Conservation (phyloP, 225 moss, liverwort and hornwort genomes). For the Polytrichum formosum region DNA sequence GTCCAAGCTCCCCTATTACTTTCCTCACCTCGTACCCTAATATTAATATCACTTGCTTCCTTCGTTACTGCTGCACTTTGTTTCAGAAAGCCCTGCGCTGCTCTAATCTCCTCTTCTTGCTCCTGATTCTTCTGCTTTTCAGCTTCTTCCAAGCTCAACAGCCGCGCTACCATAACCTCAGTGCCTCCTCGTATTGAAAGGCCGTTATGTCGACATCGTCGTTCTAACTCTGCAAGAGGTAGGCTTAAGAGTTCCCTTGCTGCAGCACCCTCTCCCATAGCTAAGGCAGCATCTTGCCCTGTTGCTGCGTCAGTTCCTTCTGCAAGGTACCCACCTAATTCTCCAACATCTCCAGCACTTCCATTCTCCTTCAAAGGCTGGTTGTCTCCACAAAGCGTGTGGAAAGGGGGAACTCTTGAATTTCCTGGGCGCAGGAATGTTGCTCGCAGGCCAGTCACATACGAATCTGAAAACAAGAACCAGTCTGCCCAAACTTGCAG, state of each 20-base stretch:
- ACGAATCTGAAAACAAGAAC: slow-evolving; percentile 99
- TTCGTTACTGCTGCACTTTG: slow-evolving; percentile 33
- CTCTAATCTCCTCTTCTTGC: slow-evolving; percentile 79
- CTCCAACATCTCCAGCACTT: slow-evolving; percentile 44
- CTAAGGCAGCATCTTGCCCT: slow-evolving; percentile 92
- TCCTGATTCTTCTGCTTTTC: slow-evolving; percentile 97
- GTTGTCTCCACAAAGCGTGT: slow-evolving; percentile 77
- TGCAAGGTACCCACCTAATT: slow-evolving; percentile 36
- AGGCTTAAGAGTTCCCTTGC: slow-evolving; percentile 93
- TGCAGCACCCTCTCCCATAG: slow-evolving; percentile 99
- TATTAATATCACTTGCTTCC: slow-evolving; percentile 49
- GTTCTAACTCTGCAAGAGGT: slow-evolving; percentile 88
- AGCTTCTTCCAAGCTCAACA: slow-evolving; percentile 96
- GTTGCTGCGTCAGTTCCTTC: slow-evolving; percentile 58
- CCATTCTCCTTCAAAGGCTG: slow-evolving; percentile 68
- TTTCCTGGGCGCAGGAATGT: slow-evolving; percentile 91
- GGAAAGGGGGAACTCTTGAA: slow-evolving; percentile 83
- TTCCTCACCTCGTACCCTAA: slow-evolving; percentile 62
- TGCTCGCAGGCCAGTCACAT: slow-evolving; percentile 91
- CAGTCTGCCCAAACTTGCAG: slow-evolving; percentile 99
- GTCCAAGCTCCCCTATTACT: slow-evolving; percentile 63
- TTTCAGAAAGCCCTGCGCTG: slow-evolving; percentile 53
- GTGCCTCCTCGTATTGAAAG: slow-evolving; percentile 86
- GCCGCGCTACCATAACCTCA: slow-evolving; percentile 94
- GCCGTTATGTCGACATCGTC: slow-evolving; percentile 95